These are phyloP conservation scores for Kockovaella imperatae DNA, from an alignment of 768 basidiomycete species.

Conservation along the genomic window DNA sequence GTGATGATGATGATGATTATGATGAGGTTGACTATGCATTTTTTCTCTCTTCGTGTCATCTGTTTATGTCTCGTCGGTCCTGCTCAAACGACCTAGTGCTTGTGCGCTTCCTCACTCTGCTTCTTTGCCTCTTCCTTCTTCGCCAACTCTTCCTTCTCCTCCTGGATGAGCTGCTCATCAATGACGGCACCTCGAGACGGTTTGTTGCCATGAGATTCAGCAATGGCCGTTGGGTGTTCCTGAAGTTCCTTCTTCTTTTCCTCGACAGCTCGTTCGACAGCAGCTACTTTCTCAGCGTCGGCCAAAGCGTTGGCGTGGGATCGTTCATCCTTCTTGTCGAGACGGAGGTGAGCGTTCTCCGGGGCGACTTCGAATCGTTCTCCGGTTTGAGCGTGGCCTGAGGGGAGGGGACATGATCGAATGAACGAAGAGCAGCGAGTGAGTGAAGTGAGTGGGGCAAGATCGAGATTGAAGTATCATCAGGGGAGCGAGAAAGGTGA, in stretches of 20 bases:
- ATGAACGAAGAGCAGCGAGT: not conserved
- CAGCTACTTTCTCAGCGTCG: conserved; percentile 39
- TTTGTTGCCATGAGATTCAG: conserved; percentile 37
- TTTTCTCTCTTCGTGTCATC: too few species aligned
- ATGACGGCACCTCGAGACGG: conserved; percentile 40
- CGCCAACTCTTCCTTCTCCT: conserved; percentile 35
- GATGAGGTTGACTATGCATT: too few species aligned
- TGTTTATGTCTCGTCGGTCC: too few species aligned
- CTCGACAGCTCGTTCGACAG: conserved; percentile 35
- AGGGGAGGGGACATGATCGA: conserved; percentile 5
- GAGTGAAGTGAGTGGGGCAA: not conserved
- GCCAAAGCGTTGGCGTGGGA: conserved; percentile 34
- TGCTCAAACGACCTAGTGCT: too few species aligned
- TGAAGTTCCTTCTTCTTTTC: conserved; percentile 17
- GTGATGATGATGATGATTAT: too few species aligned
- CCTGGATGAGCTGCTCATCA: conserved; percentile 38
- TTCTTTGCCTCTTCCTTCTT: conserved; percentile 39
- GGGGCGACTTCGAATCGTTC: conserved; percentile 28
- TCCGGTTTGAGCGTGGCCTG: conserved; percentile 42
- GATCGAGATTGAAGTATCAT: not conserved
- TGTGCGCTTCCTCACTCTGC: conserved; percentile 25
- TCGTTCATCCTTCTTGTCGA: conserved; percentile 41
- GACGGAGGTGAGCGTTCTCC: conserved; percentile 31
- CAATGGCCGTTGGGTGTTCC: conserved; percentile 35
- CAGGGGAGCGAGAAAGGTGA: not conserved